Evolutionary conservation across 164 flowering plant genomes (phyloP), one percentile per base, ranked within the genome.

Genomic region (Umbilicus rupestris): DNA sequence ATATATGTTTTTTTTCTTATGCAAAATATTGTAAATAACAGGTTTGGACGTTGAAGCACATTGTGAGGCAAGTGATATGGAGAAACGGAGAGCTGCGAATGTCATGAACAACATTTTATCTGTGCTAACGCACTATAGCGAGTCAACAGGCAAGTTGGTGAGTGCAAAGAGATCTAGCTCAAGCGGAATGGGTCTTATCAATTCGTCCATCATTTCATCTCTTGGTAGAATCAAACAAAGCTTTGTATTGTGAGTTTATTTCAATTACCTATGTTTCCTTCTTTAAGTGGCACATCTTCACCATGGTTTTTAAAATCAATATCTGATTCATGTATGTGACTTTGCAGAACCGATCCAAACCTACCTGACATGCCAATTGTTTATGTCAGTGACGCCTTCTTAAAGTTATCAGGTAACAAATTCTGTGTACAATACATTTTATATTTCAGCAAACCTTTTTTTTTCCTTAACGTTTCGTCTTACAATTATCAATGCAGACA

Each of bases 161-260:
- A 79, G 87, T 69, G 81, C 78, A 37, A 84, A 80, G 73, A 80
- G 95, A 82, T 74, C 83, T 74, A 57, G 74, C 79, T 60, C 76
- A 22, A 39, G 79, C 28, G 79, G 76, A 63, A 72, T 45, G 44
- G 70, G 80, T 66, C 77, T 68, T 65, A 81, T 90, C 71, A 72
- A 73, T 70, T 78, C 96, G 69, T 80, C 94, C 71, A 72, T 88
- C 73, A 80, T 41, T 80, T 83, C 82, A 76, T 86, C 97, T 81
- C 94, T 93, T 77, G 87, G 93, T 93, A 90, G 97, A 93, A 90
- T 93, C 90, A 87, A 90, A 88, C 98, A 93, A 76, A 93, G 98
- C 87, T 93, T 93, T 88, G 94, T 93, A 87, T 83, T 93, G 98
- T 90, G 96, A 90, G 98, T 93, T 87, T 29, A 82, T 85, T 39